phyloP scores from a whole-genome alignment of 768 basidiomycete species.

The Kwoniella dendrophila region DNA sequence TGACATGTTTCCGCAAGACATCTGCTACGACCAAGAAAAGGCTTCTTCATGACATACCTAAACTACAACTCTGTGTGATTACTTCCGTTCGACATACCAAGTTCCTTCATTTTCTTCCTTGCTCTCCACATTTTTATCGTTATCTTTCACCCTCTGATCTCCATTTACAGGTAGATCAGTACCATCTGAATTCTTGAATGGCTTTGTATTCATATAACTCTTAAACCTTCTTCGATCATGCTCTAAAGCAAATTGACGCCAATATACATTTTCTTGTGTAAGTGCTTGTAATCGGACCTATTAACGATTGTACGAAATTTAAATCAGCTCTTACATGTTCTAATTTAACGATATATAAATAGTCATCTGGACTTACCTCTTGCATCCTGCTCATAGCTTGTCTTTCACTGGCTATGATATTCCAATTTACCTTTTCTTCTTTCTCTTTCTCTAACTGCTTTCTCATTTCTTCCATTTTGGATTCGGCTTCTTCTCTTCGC shows the following conservation, averaged over 20 bases:
- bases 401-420: slow-evolving; percentile 26
- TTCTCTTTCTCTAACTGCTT: slow-evolving; percentile 6
- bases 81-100: not conserved
- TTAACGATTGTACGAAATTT: not conserved
- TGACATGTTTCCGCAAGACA: too few species aligned
- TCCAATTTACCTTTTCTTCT: slow-evolving; percentile 20
- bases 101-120: not conserved
- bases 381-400: slow-evolving; percentile 23
- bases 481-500: slow-evolving; percentile 2
- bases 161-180: not conserved
- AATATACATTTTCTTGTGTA: slow-evolving; percentile 34
- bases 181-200: slow-evolving; percentile 7
- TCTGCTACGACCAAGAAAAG: too few species aligned
- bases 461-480: slow-evolving; percentile 8
- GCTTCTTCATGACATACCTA: too few species aligned
- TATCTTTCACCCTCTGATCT: not conserved
- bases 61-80: too few species aligned
- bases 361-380: slow-evolving; percentile 25
- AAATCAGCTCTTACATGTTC: not conserved
- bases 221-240: slow-evolving; percentile 29
- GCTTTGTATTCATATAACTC: slow-evolving; percentile 7
- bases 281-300: slow-evolving; percentile 36
- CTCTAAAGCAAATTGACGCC: slow-evolving; percentile 41
- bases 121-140: not conserved
- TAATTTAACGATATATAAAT: not conserved